A percentile compares a stretch with the other conserved stretches of the same genome.
phyloP scores from a whole-genome alignment of 768 basidiomycete species.

The Tulasnella sp. region DNA sequence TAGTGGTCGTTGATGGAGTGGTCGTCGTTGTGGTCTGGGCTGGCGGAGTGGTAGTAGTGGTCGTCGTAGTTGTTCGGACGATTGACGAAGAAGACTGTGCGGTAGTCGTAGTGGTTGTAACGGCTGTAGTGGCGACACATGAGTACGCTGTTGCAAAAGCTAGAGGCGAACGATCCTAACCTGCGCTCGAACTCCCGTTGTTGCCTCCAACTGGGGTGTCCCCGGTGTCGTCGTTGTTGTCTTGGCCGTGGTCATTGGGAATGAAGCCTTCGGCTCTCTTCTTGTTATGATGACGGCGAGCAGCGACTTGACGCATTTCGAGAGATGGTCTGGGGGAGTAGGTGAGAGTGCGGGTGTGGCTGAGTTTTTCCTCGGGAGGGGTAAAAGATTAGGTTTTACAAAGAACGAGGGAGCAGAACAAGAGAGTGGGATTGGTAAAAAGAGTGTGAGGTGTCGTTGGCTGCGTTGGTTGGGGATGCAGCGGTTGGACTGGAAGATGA shows the following conservation, averaged over 20 bases:
- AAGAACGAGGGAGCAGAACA: conserved; percentile 3
- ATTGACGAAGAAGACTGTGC: conserved; percentile 40
- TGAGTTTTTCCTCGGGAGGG: not conserved
- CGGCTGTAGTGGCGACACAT: not conserved
- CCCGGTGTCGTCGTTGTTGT: not conserved
- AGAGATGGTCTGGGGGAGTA: not conserved
- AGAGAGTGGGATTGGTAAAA: conserved; percentile 13
- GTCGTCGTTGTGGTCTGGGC: conserved; percentile 48
- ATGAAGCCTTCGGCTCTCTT: not conserved
- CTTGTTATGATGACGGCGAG: conserved; percentile 1
- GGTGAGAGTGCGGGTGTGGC: not conserved
- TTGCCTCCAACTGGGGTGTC: not conserved
- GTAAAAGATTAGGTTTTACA: conserved; percentile 12
- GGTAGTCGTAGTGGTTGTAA: conserved; percentile 19
- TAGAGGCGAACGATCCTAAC: not conserved
- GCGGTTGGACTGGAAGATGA: not conserved
- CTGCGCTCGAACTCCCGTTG: not conserved
- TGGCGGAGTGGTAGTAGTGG: conserved; percentile 43
- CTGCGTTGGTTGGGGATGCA: not conserved
- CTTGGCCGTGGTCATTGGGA: not conserved
- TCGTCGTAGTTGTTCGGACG: conserved; percentile 44
- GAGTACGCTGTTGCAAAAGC: not conserved
- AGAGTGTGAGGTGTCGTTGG: conserved; percentile 23
- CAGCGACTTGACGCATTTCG: conserved; percentile 9
- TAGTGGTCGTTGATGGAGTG: conserved; percentile 34